A percentile compares a stretch with the other conserved stretches of the same genome.
Conservation (phyloP, 768 basidiomycete genomes). For the Suillus subluteus region DNA sequence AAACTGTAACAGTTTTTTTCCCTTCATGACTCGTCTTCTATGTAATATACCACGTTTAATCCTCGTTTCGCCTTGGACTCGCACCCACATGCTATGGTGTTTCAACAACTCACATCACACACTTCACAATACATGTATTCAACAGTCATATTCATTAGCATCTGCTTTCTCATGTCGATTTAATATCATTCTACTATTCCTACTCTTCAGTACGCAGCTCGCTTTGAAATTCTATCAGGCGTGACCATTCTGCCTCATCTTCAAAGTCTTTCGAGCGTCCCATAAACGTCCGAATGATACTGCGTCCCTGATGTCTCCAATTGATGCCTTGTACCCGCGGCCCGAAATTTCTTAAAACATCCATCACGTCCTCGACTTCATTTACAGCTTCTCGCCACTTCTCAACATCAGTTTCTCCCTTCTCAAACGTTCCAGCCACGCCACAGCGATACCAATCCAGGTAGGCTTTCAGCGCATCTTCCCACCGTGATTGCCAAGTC, state of each 20-base stretch:
- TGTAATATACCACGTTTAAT: not conserved
- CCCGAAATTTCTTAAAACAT: constrained; percentile 82
- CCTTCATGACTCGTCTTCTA: constrained; percentile 1
- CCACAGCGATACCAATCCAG: constrained; percentile 84
- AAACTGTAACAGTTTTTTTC: constrained; percentile 13
- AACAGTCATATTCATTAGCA: constrained; percentile 2
- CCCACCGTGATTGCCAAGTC: constrained; percentile 72
- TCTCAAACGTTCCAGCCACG: constrained; percentile 59
- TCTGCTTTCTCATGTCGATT: not conserved
- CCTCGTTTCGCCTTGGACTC: not conserved
- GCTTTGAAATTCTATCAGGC: constrained; percentile 59
- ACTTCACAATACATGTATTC: constrained; percentile 3
- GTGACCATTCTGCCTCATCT: constrained; percentile 85
- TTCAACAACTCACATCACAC: constrained; percentile 5
- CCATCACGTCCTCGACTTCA: constrained; percentile 86
- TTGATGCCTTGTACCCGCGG: constrained; percentile 60
- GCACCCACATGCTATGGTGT: not conserved
- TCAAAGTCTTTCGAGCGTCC: constrained; percentile 87
- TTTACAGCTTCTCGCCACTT: constrained; percentile 76
- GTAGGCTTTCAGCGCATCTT: constrained; percentile 79
- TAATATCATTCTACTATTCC: constrained; percentile 9
- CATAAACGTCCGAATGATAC: constrained; percentile 86
- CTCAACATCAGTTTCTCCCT: constrained; percentile 66
- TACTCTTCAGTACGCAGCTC: constrained; percentile 26
- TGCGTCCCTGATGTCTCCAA: constrained; percentile 88